phyloP scores from a whole-genome alignment of 257 asterid species.

The Datura wrightii region DNA sequence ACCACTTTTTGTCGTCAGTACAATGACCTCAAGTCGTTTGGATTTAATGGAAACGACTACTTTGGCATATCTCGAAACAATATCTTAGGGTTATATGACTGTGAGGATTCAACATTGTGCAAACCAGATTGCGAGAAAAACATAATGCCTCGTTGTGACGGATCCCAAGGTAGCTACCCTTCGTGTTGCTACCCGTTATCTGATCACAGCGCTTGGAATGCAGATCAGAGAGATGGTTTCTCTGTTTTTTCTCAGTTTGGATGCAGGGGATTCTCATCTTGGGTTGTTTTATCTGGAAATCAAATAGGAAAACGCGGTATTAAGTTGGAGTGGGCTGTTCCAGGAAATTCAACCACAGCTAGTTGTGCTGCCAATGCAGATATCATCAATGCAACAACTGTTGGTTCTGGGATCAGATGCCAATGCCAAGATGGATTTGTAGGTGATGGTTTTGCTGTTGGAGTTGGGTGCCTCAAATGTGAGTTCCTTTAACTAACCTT shows the following conservation, averaged over 20 bases:
- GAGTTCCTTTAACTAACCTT: slow-evolving; percentile 36
- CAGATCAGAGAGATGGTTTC: slow-evolving; percentile 45
- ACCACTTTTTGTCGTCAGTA: slow-evolving; percentile 57
- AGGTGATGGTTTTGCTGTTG: slow-evolving; percentile 66
- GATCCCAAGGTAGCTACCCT: slow-evolving; percentile 42
- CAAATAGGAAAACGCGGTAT: slow-evolving; percentile 54
- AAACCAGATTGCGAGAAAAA: slow-evolving; percentile 54
- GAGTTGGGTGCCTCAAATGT: slow-evolving; percentile 67
- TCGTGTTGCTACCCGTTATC: slow-evolving; percentile 72
- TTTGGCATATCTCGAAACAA: slow-evolving; percentile 62
- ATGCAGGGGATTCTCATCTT: slow-evolving; percentile 71
- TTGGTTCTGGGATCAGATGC: slow-evolving; percentile 59
- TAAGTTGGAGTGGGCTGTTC: slow-evolving; percentile 75
- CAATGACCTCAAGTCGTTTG: slow-evolving; percentile 55
- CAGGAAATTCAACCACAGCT: slow-evolving; percentile 46
- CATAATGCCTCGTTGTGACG: slow-evolving; percentile 55
- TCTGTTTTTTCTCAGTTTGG: slow-evolving; percentile 52
- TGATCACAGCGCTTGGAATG: slow-evolving; percentile 53
- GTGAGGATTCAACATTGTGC: slow-evolving; percentile 75
- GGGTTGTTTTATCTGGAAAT: slow-evolving; percentile 53
- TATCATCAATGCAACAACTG: slow-evolving; percentile 55
- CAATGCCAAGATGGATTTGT: slow-evolving; percentile 59
- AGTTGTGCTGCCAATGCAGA: slow-evolving; percentile 55
- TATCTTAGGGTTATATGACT: slow-evolving; percentile 62
- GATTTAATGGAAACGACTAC: slow-evolving; percentile 49